Base-by-base conservation (phyloP, 805 yeast genomes). In the Sugiyamaella mastotermitis region DNA sequence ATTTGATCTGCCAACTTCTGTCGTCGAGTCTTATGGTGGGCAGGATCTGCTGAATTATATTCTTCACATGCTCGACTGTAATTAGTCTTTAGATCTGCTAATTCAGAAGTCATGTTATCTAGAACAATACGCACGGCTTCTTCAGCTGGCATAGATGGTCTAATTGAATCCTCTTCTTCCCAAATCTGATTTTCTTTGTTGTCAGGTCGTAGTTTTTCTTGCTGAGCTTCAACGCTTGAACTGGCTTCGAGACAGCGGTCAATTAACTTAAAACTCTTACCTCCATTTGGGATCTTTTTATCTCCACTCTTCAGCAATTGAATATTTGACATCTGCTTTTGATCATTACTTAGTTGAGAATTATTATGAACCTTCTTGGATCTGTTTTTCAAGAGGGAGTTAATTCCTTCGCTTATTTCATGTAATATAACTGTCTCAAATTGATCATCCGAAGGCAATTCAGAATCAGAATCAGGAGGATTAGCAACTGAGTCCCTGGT, bases 131-230 rank as follows among this genome's bases (percentile, higher is more conserved):
- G 35, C 16, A 33, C 46, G 4, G 48, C 43, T 14, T 41, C 48
- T 15, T 46, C 48, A 3, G 50, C 33, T 10, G 40, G 17, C 42
- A 39, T 35, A n/a, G 50, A 43, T 11, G 50, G 50, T 6, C 50
- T 30, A 4, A 31, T 16, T 2, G 48, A 27, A 3, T 19, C 32
- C 26, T 44, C 50, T 18, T 44, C 46, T 18, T 44, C 43, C 44
- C 43, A 41, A 6, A 16, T 20, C 16, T 37, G 27, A 32, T 10
- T 9, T 19, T 4, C 13, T 21, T 22, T 7, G 25, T 9, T 16
- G 28, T 11, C 14, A 19, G 5, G 7, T 4, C 25, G n/a, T 17
- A 22, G 23, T 14, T 5, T 13, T 7, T 30, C 35, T 25, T 4
- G 10, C 5, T 13, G 26, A 2, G 25, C 21, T 31, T 31, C 37